Conservation (phyloP, 2,329 filamentous ascomycete genomes). For the Aspergillus arachidicola region DNA sequence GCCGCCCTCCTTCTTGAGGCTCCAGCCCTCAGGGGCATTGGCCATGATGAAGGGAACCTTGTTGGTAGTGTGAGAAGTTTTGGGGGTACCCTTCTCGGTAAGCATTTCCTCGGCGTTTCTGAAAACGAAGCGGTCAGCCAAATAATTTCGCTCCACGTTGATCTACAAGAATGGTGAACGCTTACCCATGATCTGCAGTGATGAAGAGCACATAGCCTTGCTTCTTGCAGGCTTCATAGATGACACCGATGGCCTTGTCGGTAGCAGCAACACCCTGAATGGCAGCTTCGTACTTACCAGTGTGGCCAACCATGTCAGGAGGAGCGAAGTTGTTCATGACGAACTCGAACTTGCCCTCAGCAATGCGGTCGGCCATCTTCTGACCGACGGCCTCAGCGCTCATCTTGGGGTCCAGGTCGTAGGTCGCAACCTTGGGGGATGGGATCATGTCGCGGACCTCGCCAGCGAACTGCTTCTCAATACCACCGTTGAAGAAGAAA, state of each 20-base stretch:
- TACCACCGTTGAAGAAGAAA: conserved; percentile 99
- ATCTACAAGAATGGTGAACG: conserved; percentile 13
- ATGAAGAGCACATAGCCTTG: conserved; percentile 92
- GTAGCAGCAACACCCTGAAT: conserved; percentile 82
- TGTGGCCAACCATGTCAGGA: conserved; percentile 99
- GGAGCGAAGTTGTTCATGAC: conserved; percentile 99
- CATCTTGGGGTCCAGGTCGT: conserved; percentile 95
- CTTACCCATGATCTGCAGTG: conserved; percentile 87
- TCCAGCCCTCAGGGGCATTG: conserved; percentile 89
- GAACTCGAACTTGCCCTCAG: conserved; percentile 85
- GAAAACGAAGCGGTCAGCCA: conserved; percentile 25
- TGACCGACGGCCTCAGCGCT: conserved; percentile 86
- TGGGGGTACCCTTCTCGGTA: conserved; percentile 90
- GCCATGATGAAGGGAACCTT: conserved; percentile 98
- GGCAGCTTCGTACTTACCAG: conserved; percentile 93
- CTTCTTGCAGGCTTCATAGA: conserved; percentile 92
- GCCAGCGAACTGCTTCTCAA: conserved; percentile 92
- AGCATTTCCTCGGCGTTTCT: conserved; percentile 99
- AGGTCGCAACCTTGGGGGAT: conserved; percentile 92
- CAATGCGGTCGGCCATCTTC: conserved; percentile 85
- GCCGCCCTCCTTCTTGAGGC: conserved; percentile 77
- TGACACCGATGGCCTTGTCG: conserved; percentile 89
- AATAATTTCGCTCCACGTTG: neutral
- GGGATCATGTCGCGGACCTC: conserved; percentile 93
- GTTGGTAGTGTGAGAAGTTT: conserved; percentile 97